Percentiles rank a stretch among this genome's conserved stretches.
These are phyloP conservation scores for Tetrahymena elliotti DNA, from an alignment of 73 alveolate genomes.

Conservation along the genomic window DNA sequence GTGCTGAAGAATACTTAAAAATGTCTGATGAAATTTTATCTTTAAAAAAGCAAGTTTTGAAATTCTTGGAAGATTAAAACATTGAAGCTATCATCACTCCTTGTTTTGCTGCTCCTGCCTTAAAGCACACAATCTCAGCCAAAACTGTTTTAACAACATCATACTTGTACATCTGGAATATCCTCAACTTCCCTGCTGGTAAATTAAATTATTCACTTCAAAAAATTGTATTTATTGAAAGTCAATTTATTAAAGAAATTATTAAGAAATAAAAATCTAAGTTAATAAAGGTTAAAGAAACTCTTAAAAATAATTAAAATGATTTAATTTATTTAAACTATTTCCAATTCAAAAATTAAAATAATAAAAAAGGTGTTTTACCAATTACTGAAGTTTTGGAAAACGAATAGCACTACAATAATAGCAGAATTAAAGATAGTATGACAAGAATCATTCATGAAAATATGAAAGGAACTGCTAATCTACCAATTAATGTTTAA, in stretches of 20 bases:
- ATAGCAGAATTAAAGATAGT: slow-evolving; percentile 20
- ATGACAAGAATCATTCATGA: slow-evolving; percentile 20
- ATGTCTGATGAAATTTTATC: not conserved
- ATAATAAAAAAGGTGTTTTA: not conserved
- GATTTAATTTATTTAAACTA: too few species aligned
- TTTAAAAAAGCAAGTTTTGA: not conserved
- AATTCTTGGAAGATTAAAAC: slow-evolving; percentile 6
- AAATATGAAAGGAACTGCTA: slow-evolving; percentile 52
- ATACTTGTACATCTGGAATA: slow-evolving; percentile 47
- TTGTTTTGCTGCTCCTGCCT: slow-evolving; percentile 44
- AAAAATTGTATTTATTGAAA: too few species aligned
- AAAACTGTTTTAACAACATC: slow-evolving; percentile 9
- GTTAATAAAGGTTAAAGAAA: too few species aligned
- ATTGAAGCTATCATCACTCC: slow-evolving; percentile 53
- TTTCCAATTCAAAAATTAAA: not conserved
- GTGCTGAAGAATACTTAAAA: not conserved
- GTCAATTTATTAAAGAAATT: too few species aligned
- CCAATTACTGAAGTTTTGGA: slow-evolving; percentile 52
- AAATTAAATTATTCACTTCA: too few species aligned
- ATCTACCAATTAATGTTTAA: slow-evolving; percentile 73
- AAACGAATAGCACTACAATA: slow-evolving; percentile 40
- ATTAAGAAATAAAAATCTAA: too few species aligned
- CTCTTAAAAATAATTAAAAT: too few species aligned
- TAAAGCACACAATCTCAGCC: slow-evolving; percentile 27
- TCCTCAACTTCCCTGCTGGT: slow-evolving; percentile 55